These are phyloP conservation scores for Sordariomycetes sp. DNA, from an alignment of 2,329 filamentous ascomycete genomes.

Conservation along the genomic window DNA sequence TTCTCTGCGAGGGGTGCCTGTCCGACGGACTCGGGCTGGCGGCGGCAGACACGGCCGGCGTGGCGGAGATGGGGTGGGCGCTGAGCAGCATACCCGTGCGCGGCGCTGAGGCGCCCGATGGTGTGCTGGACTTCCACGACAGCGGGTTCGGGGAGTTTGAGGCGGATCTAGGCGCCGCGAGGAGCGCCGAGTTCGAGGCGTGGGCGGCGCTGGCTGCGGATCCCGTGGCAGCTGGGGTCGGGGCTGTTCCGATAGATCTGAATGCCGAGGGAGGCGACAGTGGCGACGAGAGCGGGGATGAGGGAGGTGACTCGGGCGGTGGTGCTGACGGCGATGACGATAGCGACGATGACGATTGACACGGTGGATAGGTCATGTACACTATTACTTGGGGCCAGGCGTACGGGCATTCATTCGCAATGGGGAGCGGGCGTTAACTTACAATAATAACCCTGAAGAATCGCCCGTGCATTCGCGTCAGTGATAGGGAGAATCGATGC, in stretches of 20 bases:
- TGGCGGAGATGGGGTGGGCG: conserved; percentile 24
- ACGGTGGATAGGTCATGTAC: too few relatives aligned
- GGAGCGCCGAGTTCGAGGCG: conserved; percentile 10
- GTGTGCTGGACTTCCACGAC: conserved; percentile 10
- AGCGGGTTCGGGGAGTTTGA: conserved; percentile 12
- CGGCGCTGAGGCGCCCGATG: conserved; percentile 8
- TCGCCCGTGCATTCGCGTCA: too few relatives aligned
- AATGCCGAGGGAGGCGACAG: neutral
- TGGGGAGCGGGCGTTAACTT: too few relatives aligned
- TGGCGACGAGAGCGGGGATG: neutral
- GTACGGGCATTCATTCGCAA: too few relatives aligned
- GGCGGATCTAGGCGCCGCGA: conserved; percentile 9
- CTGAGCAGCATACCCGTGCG: conserved; percentile 13
- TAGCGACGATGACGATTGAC: conserved; percentile 1
- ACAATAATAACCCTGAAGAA: too few relatives aligned
- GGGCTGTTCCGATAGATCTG: neutral
- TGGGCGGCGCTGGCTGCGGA: conserved; percentile 10
- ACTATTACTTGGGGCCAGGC: too few relatives aligned
- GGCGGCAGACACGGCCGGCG: conserved; percentile 11
- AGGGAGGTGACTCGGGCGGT: neutral
- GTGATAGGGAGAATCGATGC: too few relatives aligned
- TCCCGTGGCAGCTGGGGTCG: neutral
- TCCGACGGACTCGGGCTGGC: conserved; percentile 16
- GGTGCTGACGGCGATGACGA: neutral
- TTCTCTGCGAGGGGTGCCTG: conserved; percentile 29